Conservation (phyloP, 495 filamentous ascomycete species). For the Penicillium canescens region DNA sequence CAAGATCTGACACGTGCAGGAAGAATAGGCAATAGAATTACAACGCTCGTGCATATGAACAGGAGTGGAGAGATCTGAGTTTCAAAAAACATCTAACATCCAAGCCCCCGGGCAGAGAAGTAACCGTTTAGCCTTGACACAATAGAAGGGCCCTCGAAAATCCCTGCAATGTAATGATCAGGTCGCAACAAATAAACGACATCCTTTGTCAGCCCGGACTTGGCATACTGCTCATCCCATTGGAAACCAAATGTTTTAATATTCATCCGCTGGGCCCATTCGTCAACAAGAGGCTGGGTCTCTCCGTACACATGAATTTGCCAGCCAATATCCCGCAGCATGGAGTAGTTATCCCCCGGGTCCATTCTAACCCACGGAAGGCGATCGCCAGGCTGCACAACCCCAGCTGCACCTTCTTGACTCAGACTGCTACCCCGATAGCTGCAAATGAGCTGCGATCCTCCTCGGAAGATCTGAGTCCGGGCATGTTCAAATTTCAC, state of each 20-base stretch:
- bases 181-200: conserved; percentile 36
- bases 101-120: conserved; percentile 12
- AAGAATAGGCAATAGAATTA: too few relatives aligned
- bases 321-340: conserved; percentile 29
- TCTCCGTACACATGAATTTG: conserved; percentile 39
- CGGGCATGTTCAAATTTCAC: conserved; percentile 18
- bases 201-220: conserved; percentile 22
- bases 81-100: background rate
- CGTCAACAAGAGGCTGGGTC: conserved; percentile 8
- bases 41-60: background rate
- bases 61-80: conserved; percentile 4
- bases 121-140: conserved; percentile 14
- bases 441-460: conserved; percentile 33
- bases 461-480: conserved; percentile 21
- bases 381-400: conserved; percentile 34
- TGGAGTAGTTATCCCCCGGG: conserved; percentile 31
- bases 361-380: conserved; percentile 34
- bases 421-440: conserved; percentile 30
- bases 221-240: conserved; percentile 27
- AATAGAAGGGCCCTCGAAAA: conserved; percentile 14
- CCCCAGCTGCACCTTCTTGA: conserved; percentile 7
- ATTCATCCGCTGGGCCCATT: conserved; percentile 29
- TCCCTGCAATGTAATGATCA: conserved; percentile 37
- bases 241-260: conserved; percentile 22
- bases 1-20: too few relatives aligned